Base-by-base conservation (phyloP, 441 rosid species). In the Codiaeum variegatum region DNA sequence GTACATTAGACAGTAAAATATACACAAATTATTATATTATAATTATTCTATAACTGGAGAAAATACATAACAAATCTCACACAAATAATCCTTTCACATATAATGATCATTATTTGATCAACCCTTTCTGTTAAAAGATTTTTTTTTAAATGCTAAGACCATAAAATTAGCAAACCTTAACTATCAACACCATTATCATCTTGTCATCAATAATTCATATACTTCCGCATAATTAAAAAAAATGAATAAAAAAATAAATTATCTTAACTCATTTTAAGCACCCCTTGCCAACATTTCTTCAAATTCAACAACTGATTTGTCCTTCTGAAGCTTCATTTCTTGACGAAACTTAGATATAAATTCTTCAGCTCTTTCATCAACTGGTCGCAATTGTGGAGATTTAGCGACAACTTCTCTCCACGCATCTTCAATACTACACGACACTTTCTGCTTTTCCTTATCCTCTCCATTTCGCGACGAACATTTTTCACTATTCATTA, bases 341-440 rank as follows among this genome's bases (percentile, higher is more conserved):
- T 85, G 72, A 55, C 62, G 87, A 75, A 90, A 83, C 79, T 88
- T 87, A 46, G 63, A 46, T 32, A 93, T 93, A 55, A 93, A 93
- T 59, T 91, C 91, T 6, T 83, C 91, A 6, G 94, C 92, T 76
- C 88, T 82, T 44, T 91, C 95, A 56, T 93, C 88, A 52, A 93
- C 94, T 31, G 89, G 78, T 72, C 87, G 83, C 42, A 91, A 69
- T 75, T 88, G 92, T 1, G 95, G 95, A 6, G 98, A 90, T 40
- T 77, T 80, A 34, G 94, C 92, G 29, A 93, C 90, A 24, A 85
- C 83, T 59, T 83, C 85, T 68, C 82, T 87, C 97, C 95, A 93
- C 26, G 90, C 90, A 77, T 90, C 97, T 68, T 93, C 98, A 15
- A 89, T 59, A 24, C 79, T 84, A 62, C 73, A 55, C 31, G 81